phyloP scores from a whole-genome alignment of 164 flowering plant species.

The Chimonanthus praecox region DNA sequence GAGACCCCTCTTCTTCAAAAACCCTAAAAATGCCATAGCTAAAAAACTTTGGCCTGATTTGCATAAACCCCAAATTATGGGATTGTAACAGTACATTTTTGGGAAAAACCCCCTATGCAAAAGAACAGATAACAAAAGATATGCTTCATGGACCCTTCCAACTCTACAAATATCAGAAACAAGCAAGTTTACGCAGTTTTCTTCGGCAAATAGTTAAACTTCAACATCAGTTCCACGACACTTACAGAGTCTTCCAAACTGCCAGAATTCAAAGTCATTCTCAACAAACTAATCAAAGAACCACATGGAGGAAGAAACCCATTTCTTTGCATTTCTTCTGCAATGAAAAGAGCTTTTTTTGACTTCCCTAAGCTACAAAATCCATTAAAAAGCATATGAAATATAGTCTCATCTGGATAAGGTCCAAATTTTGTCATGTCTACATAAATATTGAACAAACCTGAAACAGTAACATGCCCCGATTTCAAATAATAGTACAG shows the following conservation, averaged over 20 bases:
- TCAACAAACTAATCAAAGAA: slow-evolving; percentile 24
- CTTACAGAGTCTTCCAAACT: slow-evolving; percentile 16
- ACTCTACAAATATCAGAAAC: slow-evolving; percentile 22
- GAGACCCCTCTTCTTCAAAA: slow-evolving; percentile 38
- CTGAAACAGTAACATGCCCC: slow-evolving; percentile 11
- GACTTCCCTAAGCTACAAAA: slow-evolving; percentile 19
- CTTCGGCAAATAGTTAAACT: slow-evolving; percentile 23
- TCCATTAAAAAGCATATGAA: slow-evolving; percentile 37
- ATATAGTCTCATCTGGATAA: slow-evolving; percentile 35
- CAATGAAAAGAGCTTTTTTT: slow-evolving; percentile 20
- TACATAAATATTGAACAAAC: slow-evolving; percentile 20
- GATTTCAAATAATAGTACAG: slow-evolving; percentile 34
- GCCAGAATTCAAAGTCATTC: slow-evolving; percentile 21
- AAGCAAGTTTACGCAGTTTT: slow-evolving; percentile 16
- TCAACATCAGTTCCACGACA: slow-evolving; percentile 40
- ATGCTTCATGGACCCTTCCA: slow-evolving; percentile 30
- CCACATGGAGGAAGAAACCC: slow-evolving; percentile 41
- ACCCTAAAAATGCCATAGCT: slow-evolving; percentile 34
- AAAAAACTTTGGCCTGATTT: slow-evolving; percentile 21
- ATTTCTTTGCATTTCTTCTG: slow-evolving; percentile 30
- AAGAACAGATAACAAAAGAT: slow-evolving; percentile 23
- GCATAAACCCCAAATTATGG: slow-evolving; percentile 45
- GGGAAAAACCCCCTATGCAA: slow-evolving; percentile 22
- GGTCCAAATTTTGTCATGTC: slow-evolving; percentile 41
- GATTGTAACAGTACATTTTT: slow-evolving; percentile 24